Evolutionary conservation across 1,284 basidiomycete species (phyloP).

Genomic region (Marasmius fiardii): DNA sequence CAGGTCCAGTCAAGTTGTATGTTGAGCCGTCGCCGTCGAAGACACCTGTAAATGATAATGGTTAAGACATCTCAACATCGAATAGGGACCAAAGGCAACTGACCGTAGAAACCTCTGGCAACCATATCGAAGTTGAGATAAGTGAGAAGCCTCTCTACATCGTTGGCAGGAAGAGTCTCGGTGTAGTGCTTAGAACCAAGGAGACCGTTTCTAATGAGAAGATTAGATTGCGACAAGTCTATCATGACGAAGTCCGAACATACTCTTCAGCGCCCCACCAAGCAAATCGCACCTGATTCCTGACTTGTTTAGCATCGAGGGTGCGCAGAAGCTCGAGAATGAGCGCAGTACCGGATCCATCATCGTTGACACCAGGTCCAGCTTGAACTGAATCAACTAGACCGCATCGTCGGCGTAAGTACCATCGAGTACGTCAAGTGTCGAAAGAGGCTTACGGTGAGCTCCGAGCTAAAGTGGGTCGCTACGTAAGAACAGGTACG

Average conservation of each 20-base stretch:
- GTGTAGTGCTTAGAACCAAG: slow-evolving; percentile 24
- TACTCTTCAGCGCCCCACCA: slow-evolving; percentile 26
- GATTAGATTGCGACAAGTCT: background rate
- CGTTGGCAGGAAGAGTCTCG: slow-evolving; percentile 5
- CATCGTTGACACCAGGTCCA: slow-evolving; percentile 27
- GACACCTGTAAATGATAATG: slow-evolving; percentile 1
- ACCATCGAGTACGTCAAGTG: background rate
- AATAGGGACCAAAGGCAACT: background rate
- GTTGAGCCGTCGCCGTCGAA: slow-evolving; percentile 10
- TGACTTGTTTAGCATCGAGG: slow-evolving; percentile 13
- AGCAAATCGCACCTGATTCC: slow-evolving; percentile 23
- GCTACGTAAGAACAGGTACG: background rate
- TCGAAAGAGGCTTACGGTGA: slow-evolving; percentile 4
- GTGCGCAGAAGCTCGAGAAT: slow-evolving; percentile 22
- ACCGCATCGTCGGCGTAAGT: background rate
- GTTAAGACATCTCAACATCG: too few relatives aligned
- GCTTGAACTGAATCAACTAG: slow-evolving; percentile 23
- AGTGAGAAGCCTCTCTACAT: slow-evolving; percentile 5
- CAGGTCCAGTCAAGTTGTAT: slow-evolving; percentile 1
- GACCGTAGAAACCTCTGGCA: slow-evolving; percentile 2
- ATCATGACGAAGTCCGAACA: background rate
- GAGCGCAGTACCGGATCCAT: slow-evolving; percentile 22
- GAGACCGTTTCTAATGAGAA: slow-evolving; percentile 17
- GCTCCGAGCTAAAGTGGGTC: slow-evolving; percentile 2
- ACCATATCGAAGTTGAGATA: slow-evolving; percentile 14